Base-by-base conservation (phyloP, 2,329 filamentous ascomycete species). In the Ambrosiella cleistominuta region DNA sequence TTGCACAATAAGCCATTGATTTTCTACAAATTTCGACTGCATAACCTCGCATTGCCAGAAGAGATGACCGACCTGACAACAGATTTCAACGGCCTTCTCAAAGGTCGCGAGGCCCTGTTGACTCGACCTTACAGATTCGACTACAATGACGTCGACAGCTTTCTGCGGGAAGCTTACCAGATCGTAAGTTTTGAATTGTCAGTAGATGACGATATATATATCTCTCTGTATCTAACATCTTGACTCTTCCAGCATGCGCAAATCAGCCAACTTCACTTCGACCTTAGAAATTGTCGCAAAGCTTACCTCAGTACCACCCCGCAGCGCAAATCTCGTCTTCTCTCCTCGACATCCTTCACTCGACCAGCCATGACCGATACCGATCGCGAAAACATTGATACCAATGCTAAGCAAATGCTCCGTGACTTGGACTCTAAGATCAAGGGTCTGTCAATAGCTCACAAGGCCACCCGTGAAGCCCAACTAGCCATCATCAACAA, bases 111-210 rank as follows among this genome's bases (percentile, higher is more conserved):
- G 69, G 76, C 77, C 50, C 71, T 72, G 36, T 70, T 74, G 7
- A 74, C 77, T 11, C 71, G 66, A 57, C 64, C 62, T 42, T 65
- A 65, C 51, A 65, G 66, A 62, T 74, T 74, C 62, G 72, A 68
- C 59, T 64, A 74, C 54, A 72, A 77, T 63, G 76, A 70, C 64
- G 78, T 93, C 55, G 87, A 96, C 68, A 85, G 86, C 65, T 98
- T 97, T 68, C 74, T 97, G 39, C 89, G 91, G 67, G 91, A 97
- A 71, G 93, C 93, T 57, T 93, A 95, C 71, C 81, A 85, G 68
- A 96, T 97, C 69, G 90, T 94, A 73, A 37, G n/a, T 42, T 55
- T 50, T 27, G 53, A 52, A 42, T n/a, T 47, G 11, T 3, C 27
- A 27, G 27, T 13, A 47, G 1, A 17, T 17, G 7, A 13, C 35